Evolutionary conservation across 768 basidiomycete genomes (phyloP).

Genomic region (Trametes villosa): DNA sequence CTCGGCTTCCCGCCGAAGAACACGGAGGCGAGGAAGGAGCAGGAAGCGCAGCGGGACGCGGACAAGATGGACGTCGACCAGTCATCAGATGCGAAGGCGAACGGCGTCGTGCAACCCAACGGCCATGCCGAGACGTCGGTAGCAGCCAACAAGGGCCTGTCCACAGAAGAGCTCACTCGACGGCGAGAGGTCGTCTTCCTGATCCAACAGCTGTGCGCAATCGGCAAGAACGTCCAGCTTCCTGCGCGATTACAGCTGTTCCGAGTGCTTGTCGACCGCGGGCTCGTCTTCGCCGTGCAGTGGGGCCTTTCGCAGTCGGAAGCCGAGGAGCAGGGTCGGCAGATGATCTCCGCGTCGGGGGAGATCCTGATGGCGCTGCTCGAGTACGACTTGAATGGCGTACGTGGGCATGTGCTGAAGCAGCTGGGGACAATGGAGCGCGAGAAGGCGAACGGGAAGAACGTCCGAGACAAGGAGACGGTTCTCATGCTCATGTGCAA

Average conservation of each 20-base stretch:
- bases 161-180: slow-evolving; percentile 50
- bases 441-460: slow-evolving; percentile 61
- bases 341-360: slow-evolving; percentile 80
- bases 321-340: slow-evolving; percentile 48
- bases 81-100: slow-evolving; percentile 41
- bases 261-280: slow-evolving; percentile 84
- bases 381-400: slow-evolving; percentile 90
- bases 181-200: slow-evolving; percentile 83
- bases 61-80: slow-evolving; percentile 36
- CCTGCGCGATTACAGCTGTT: slow-evolving; percentile 85
- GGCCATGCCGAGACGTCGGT: slow-evolving; percentile 25
- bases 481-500: slow-evolving; percentile 75
- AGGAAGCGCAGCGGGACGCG: slow-evolving; percentile 31
- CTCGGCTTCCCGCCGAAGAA: slow-evolving; percentile 22
- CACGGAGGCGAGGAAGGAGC: slow-evolving; percentile 29
- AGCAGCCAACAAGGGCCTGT: background rate
- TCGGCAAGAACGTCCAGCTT: slow-evolving; percentile 97
- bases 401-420: slow-evolving; percentile 82
- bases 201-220: slow-evolving; percentile 88
- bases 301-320: slow-evolving; percentile 84
- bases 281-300: slow-evolving; percentile 88
- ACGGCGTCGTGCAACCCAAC: slow-evolving; percentile 56
- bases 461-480: slow-evolving; percentile 71
- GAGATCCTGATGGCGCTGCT: slow-evolving; percentile 85
- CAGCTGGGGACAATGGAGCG: slow-evolving; percentile 75